A percentile compares a stretch with the other conserved stretches of the same genome.
These are phyloP conservation scores for Raffaelea deltoideospora DNA, from an alignment of 2,329 filamentous ascomycete species.

Conservation along the genomic window DNA sequence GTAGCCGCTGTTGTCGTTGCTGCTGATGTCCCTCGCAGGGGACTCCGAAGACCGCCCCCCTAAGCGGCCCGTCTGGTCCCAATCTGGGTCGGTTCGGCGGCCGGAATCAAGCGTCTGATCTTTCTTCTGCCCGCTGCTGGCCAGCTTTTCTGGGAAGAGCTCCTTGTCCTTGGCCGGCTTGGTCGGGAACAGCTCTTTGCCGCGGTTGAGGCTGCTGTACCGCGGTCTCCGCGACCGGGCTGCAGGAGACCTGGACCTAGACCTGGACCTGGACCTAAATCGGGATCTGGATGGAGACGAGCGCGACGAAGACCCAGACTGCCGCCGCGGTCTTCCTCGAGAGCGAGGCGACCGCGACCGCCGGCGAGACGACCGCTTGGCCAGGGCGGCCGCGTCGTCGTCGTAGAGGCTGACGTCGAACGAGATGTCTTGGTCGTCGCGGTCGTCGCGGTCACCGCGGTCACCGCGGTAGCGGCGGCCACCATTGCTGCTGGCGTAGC, in stretches of 20 bases:
- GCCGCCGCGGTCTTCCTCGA: background rate
- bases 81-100: too few relatives aligned
- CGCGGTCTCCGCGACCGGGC: too few relatives aligned
- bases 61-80: too few relatives aligned
- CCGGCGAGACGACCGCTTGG: conserved; percentile 14
- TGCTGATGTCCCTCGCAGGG: conserved; percentile 28
- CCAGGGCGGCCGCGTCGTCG: conserved; percentile 27
- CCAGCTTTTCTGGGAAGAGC: conserved; percentile 5
- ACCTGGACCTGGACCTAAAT: conserved; percentile 4
- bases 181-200: conserved; percentile 5
- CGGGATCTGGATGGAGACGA: too few relatives aligned
- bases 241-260: conserved; percentile 12
- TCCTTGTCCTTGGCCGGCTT: conserved; percentile 2
- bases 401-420: conserved; percentile 59
- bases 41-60: too few relatives aligned
- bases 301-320: conserved; percentile 1
- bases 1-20: conserved; percentile 10
- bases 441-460: conserved; percentile 20
- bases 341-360: conserved; percentile 10
- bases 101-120: too few relatives aligned
- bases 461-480: conserved; percentile 1
- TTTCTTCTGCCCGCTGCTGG: background rate
- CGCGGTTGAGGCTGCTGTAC: too few relatives aligned
- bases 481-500: too few relatives aligned
- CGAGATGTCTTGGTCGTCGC: conserved; percentile 25